phyloP scores from a whole-genome alignment of 2,329 filamentous ascomycete species.

The Hortaea werneckii region DNA sequence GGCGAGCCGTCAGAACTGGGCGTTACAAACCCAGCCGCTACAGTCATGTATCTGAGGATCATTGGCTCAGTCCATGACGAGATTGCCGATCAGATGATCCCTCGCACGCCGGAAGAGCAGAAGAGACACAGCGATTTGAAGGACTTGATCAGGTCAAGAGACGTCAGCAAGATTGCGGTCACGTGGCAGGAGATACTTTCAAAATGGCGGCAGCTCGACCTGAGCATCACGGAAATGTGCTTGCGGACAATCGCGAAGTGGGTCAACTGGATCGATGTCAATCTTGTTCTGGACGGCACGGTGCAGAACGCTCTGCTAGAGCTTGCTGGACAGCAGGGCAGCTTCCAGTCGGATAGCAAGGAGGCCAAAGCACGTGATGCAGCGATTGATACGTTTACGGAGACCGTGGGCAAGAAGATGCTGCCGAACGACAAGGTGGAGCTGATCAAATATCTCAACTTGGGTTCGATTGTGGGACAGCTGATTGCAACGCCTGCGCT shows the following conservation, averaged over 20 bases:
- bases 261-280: constrained; percentile 98
- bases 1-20: constrained; percentile 45
- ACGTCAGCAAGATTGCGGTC: constrained; percentile 76
- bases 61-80: constrained; percentile 90
- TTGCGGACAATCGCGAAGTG: constrained; percentile 89
- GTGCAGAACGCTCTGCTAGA: constrained; percentile 81
- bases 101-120: constrained; percentile 65
- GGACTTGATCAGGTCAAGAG: constrained; percentile 74
- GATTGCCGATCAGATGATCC: constrained; percentile 84
- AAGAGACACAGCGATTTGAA: constrained; percentile 85
- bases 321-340: constrained; percentile 65
- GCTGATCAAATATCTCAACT: constrained; percentile 82
- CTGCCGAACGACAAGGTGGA: constrained; percentile 84
- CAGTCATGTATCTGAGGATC: constrained; percentile 80
- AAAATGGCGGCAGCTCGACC: constrained; percentile 57
- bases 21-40: constrained; percentile 61
- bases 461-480: constrained; percentile 74
- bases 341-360: constrained; percentile 44
- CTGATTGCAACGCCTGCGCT: constrained; percentile 76
- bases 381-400: constrained; percentile 87
- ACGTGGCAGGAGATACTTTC: constrained; percentile 88
- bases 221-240: constrained; percentile 74
- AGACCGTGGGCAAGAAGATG: constrained; percentile 98
- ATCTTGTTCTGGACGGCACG: constrained; percentile 77
- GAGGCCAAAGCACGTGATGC: constrained; percentile 74